These are phyloP conservation scores for Epichloe gansuensis DNA, from an alignment of 2,329 filamentous ascomycete species.

Conservation along the genomic window DNA sequence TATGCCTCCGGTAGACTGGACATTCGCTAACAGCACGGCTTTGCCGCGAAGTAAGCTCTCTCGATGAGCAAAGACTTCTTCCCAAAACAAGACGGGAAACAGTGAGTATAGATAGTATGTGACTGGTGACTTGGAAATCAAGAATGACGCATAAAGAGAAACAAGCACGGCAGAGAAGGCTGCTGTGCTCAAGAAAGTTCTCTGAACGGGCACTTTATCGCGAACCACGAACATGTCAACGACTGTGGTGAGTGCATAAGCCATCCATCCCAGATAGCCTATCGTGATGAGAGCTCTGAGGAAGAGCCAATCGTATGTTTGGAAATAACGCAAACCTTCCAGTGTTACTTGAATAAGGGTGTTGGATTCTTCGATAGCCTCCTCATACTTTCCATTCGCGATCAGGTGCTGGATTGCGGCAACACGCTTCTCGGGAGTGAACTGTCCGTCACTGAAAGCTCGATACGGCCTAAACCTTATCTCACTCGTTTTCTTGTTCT, in stretches of 20 bases:
- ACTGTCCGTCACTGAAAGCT: constrained; percentile 50
- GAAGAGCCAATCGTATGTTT: constrained; percentile 98
- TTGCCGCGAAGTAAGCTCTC: constrained; percentile 56
- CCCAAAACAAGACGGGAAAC: constrained; percentile 94
- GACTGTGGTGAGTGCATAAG: constrained; percentile 79
- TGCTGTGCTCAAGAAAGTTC: constrained; percentile 45
- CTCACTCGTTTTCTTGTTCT: constrained; percentile 62
- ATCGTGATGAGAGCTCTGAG: constrained; percentile 75
- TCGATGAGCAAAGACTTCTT: constrained; percentile 76
- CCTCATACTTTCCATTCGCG: constrained; percentile 50
- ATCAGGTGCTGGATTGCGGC: constrained; percentile 58
- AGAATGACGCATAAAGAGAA: constrained; percentile 64
- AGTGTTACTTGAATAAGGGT: constrained; percentile 66
- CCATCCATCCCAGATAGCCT: constrained; percentile 92
- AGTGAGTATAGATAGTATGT: constrained; percentile 87
- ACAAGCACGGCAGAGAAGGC: constrained; percentile 69
- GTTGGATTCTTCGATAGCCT: constrained; percentile 69
- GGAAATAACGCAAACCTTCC: constrained; percentile 79
- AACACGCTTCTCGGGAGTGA: constrained; percentile 55
- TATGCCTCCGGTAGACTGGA: constrained; percentile 46
- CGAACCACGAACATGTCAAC: constrained; percentile 39
- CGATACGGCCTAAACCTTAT: constrained; percentile 68
- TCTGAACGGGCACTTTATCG: constrained; percentile 44
- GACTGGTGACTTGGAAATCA: constrained; percentile 64
- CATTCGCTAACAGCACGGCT: constrained; percentile 55